A percentile compares a stretch with the other conserved stretches of the same genome.
Evolutionary conservation across 768 basidiomycete species (phyloP).

Genomic region (Lyophyllum shimeji): DNA sequence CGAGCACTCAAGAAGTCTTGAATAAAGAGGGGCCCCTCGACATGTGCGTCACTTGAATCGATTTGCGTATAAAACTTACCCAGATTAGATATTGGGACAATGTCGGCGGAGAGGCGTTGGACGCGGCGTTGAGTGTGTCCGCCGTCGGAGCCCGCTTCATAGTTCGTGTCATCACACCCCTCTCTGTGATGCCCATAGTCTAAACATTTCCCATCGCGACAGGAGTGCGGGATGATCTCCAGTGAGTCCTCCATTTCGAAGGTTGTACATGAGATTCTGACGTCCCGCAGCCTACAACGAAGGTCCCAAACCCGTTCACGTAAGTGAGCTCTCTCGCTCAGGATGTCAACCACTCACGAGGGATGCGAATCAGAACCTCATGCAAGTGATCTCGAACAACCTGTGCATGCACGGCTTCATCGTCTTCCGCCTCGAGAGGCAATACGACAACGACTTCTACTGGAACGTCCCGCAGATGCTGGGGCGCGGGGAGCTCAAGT

Average conservation of each 20-base stretch:
- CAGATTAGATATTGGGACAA: conserved; percentile 50
- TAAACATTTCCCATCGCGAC: neutral
- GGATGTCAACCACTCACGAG: neutral
- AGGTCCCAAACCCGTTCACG: conserved; percentile 26
- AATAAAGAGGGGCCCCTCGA: conserved; percentile 52
- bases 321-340: conserved; percentile 6
- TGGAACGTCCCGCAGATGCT: conserved; percentile 37
- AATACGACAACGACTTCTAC: conserved; percentile 43
- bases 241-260: conserved; percentile 7
- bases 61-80: neutral
- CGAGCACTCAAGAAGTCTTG: conserved; percentile 49
- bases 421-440: conserved; percentile 27
- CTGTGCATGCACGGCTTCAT: conserved; percentile 41
- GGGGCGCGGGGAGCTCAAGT: conserved; percentile 46
- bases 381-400: conserved; percentile 38
- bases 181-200: neutral
- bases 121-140: conserved; percentile 50
- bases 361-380: conserved; percentile 33
- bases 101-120: conserved; percentile 60
- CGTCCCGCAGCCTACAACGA: conserved; percentile 29
- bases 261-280: neutral
- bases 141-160: conserved; percentile 48
- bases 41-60: conserved; percentile 27
- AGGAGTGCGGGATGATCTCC: conserved; percentile 46
- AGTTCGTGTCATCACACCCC: conserved; percentile 26